phyloP scores from a whole-genome alignment of 106 monocot genomes.

The Dendrobium officinale region DNA sequence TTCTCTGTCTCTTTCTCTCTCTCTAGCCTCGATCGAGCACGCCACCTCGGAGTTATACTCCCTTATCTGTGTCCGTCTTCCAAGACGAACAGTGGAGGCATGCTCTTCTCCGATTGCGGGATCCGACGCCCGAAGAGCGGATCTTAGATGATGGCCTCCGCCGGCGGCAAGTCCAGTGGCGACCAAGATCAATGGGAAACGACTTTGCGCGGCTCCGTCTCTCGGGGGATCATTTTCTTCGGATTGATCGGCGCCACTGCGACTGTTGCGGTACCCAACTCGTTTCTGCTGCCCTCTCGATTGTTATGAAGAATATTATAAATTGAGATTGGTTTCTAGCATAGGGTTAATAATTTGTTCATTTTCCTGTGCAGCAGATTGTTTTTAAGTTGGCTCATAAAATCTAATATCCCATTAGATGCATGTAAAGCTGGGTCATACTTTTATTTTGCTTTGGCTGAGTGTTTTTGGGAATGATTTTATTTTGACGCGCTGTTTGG shows the following conservation, averaged over 20 bases:
- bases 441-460: background rate
- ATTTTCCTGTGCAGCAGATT: background rate
- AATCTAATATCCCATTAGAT: background rate
- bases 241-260: constrained; percentile 40
- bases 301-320: background rate
- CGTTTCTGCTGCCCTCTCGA: background rate
- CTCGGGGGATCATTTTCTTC: constrained; percentile 28
- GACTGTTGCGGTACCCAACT: constrained; percentile 29
- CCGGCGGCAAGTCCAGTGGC: background rate
- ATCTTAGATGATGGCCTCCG: constrained; percentile 1
- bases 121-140: background rate
- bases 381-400: background rate
- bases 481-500: background rate
- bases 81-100: constrained; percentile 3
- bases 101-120: constrained; percentile 3
- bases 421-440: background rate
- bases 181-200: constrained; percentile 2
- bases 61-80: background rate
- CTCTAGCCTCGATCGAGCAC: background rate
- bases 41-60: background rate
- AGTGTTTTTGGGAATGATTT: background rate
- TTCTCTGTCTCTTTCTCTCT: background rate
- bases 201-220: constrained; percentile 7
- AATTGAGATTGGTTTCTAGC: background rate
- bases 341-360: background rate